Percentiles rank a stretch among this genome's conserved stretches.
phyloP scores from a whole-genome alignment of 2,329 filamentous ascomycete genomes.

The Bipolaris sorokiniana region DNA sequence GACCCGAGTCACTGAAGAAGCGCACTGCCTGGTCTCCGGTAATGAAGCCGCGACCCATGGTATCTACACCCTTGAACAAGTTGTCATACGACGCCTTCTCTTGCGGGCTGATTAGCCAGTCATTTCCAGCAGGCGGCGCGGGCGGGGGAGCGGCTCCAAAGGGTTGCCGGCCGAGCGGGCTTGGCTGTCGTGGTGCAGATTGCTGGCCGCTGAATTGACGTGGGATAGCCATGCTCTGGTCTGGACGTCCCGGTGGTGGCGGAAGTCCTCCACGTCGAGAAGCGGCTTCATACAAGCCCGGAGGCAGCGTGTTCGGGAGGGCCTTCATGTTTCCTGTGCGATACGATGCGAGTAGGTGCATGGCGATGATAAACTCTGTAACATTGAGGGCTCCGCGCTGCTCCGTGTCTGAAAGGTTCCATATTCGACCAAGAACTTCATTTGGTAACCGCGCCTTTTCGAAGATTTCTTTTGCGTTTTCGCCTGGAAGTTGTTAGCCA shows the following conservation, averaged over 20 bases:
- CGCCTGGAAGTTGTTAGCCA: slow-evolving; percentile 58
- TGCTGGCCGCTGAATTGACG: slow-evolving; percentile 78
- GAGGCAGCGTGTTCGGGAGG: slow-evolving; percentile 80
- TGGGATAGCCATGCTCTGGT: slow-evolving; percentile 68
- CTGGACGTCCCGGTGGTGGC: slow-evolving; percentile 52
- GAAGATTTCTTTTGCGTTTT: slow-evolving; percentile 91
- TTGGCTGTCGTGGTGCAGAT: slow-evolving; percentile 60
- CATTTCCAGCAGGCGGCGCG: slow-evolving; percentile 63
- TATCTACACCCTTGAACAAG: slow-evolving; percentile 85
- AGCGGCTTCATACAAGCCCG: slow-evolving; percentile 88
- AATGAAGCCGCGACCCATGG: slow-evolving; percentile 78
- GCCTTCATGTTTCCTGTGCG: slow-evolving; percentile 81
- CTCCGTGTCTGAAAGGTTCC: slow-evolving; percentile 92
- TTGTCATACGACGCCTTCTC: slow-evolving; percentile 90
- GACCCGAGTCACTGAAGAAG: slow-evolving; percentile 90
- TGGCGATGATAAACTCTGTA: slow-evolving; percentile 96
- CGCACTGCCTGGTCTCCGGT: slow-evolving; percentile 92
- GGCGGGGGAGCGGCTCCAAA: slow-evolving; percentile 58
- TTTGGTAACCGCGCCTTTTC: slow-evolving; percentile 90
- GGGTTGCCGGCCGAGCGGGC: slow-evolving; percentile 61
- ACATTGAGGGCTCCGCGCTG: slow-evolving; percentile 84
- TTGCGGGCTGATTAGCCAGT: slow-evolving; percentile 81
- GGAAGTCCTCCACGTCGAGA: slow-evolving; percentile 63
- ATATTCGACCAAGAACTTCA: slow-evolving; percentile 90
- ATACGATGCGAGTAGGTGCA: slow-evolving; percentile 93